Conservation (phyloP, 1,284 basidiomycete genomes). For the Mycosarcoma maydis region DNA sequence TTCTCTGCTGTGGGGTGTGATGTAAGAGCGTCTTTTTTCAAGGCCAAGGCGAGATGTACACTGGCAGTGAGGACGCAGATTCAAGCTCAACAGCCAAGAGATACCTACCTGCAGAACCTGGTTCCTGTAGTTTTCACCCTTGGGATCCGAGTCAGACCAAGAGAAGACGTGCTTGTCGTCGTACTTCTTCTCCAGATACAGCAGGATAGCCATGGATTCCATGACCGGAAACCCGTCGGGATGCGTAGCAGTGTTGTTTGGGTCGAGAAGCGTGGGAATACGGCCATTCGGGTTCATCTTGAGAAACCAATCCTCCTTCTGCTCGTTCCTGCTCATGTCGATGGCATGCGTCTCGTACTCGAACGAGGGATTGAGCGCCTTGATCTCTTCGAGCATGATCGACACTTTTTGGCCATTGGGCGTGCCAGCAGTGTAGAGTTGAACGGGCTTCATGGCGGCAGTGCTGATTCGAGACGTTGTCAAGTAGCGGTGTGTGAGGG, state of each 20-base stretch:
- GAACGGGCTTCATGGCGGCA: conserved; percentile 46
- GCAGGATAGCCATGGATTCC: conserved; percentile 50
- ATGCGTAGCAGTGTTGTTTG: conserved; percentile 38
- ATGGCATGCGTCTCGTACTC: conserved; percentile 72
- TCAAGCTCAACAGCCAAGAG: no score
- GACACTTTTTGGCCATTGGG: conserved; percentile 92
- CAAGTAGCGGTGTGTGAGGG: neutral
- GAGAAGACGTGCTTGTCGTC: conserved; percentile 50
- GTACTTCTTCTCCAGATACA: conserved; percentile 59
- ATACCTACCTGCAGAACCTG: conserved; percentile 41
- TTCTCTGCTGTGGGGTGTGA: no score
- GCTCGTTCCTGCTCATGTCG: conserved; percentile 79
- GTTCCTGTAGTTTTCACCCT: conserved; percentile 44
- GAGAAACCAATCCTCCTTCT: conserved; percentile 56
- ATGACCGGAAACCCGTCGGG: conserved; percentile 44
- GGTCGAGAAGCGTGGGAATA: conserved; percentile 56
- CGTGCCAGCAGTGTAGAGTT: conserved; percentile 53
- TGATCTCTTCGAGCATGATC: conserved; percentile 85
- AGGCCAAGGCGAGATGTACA: no score
- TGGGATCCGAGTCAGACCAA: conserved; percentile 43
- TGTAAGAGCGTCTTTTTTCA: no score
- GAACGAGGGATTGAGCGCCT: conserved; percentile 51
- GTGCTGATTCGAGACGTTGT: conserved; percentile 5
- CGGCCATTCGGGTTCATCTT: conserved; percentile 64
- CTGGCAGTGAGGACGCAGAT: no score